Evolutionary conservation across 345 rosid genomes (phyloP).

Genomic region (Eucalyptus guilfoylei): DNA sequence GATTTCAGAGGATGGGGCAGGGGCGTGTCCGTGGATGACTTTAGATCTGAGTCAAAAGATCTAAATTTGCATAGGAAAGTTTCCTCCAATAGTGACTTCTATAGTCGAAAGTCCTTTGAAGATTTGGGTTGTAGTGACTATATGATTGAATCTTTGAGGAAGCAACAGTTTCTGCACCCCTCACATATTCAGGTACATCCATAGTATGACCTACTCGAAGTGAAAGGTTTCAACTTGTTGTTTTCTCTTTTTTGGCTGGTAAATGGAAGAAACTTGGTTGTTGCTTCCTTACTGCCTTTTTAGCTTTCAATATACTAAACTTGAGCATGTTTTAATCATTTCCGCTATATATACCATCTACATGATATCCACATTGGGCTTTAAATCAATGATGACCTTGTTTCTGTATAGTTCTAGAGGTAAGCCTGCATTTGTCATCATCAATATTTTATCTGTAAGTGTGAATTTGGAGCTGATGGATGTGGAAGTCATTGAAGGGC

Average conservation of each 20-base stretch:
- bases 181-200: constrained; percentile 69
- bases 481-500: neutral
- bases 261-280: neutral
- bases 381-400: neutral
- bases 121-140: constrained; percentile 65
- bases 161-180: constrained; percentile 51
- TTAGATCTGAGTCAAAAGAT: constrained; percentile 4
- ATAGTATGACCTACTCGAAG: neutral
- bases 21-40: constrained; percentile 8
- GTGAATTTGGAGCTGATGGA: neutral
- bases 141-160: constrained; percentile 57
- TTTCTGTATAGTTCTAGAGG: neutral
- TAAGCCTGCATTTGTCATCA: neutral
- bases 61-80: constrained; percentile 6
- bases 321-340: neutral
- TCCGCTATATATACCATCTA: neutral
- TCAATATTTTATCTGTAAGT: neutral
- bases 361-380: neutral
- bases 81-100: constrained; percentile 37
- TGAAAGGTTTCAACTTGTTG: neutral
- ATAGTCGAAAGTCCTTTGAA: constrained; percentile 56
- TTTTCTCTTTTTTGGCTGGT: neutral
- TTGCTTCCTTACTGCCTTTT: neutral
- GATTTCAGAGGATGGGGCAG: constrained; percentile 44
- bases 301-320: neutral